phyloP scores from a whole-genome alignment of 2,329 filamentous ascomycete species.

The Juglanconis sp. region DNA sequence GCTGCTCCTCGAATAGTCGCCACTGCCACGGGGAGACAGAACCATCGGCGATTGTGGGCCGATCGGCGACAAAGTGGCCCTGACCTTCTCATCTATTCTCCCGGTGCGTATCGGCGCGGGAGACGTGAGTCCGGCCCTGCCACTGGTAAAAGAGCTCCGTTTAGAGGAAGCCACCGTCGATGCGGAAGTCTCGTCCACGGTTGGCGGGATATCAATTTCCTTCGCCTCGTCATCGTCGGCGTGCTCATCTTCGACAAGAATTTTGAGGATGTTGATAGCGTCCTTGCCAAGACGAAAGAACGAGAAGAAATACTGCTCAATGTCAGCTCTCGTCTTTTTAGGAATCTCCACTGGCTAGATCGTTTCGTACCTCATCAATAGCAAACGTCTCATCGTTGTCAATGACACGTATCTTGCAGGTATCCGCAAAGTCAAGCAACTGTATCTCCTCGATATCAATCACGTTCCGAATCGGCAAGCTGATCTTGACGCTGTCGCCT shows the following conservation, averaged over 20 bases:
- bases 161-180: slow-evolving; percentile 14
- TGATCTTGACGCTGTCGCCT: slow-evolving; percentile 95
- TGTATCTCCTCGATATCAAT: slow-evolving; percentile 90
- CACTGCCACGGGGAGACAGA: slow-evolving; percentile 53
- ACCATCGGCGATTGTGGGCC: slow-evolving; percentile 41
- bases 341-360: too few relatives aligned
- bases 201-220: slow-evolving; percentile 12
- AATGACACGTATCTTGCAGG: slow-evolving; percentile 87
- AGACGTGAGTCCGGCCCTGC: slow-evolving; percentile 15
- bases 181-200: slow-evolving; percentile 16
- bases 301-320: slow-evolving; percentile 83
- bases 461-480: slow-evolving; percentile 80
- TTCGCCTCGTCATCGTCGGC: slow-evolving; percentile 33
- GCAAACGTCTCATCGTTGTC: slow-evolving; percentile 93
- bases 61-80: slow-evolving; percentile 56
- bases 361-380: slow-evolving; percentile 73
- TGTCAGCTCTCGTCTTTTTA: slow-evolving; percentile 21
- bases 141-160: slow-evolving; percentile 19
- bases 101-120: slow-evolving; percentile 32
- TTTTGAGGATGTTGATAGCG: slow-evolving; percentile 73
- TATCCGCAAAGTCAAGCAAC: slow-evolving; percentile 88
- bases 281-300: slow-evolving; percentile 87
- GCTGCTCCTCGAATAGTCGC: slow-evolving; percentile 50
- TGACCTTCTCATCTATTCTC: slow-evolving; percentile 55
- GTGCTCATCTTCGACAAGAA: slow-evolving; percentile 61